Conservation (phyloP, 768 basidiomycete genomes). For the Pulveroboletus sp. region DNA sequence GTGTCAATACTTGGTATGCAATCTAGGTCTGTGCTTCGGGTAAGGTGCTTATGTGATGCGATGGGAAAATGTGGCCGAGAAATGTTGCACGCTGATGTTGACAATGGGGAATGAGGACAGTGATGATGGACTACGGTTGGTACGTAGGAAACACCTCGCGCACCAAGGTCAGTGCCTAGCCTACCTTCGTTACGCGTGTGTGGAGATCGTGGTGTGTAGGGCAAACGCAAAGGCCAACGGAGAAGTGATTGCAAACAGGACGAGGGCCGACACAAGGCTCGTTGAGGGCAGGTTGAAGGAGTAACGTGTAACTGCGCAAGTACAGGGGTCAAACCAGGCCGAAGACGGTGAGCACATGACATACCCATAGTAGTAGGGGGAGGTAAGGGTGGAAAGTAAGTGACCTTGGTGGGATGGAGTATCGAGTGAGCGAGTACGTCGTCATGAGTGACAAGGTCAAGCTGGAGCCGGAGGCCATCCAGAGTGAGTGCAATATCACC, state of each 20-base stretch:
- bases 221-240: slow-evolving; percentile 17
- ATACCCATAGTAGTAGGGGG: slow-evolving; percentile 12
- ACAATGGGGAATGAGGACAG: neutral
- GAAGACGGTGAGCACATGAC: neutral
- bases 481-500: slow-evolving; percentile 5
- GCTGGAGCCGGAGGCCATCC: slow-evolving; percentile 20
- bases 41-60: slow-evolving; percentile 10
- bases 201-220: slow-evolving; percentile 7
- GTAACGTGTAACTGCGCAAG: slow-evolving; percentile 8
- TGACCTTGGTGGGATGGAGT: slow-evolving; percentile 25
- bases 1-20: slow-evolving; percentile 10
- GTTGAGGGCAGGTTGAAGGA: slow-evolving; percentile 9
- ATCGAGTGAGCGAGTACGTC: slow-evolving; percentile 21
- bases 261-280: slow-evolving; percentile 12
- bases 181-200: neutral
- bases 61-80: slow-evolving; percentile 2
- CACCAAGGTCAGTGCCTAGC: neutral
- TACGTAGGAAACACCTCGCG: neutral
- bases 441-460: slow-evolving; percentile 26
- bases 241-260: slow-evolving; percentile 12
- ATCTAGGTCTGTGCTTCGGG: slow-evolving; percentile 14
- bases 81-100: neutral
- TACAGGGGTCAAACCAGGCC: neutral
- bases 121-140: neutral
- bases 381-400: slow-evolving; percentile 20